Conservation (phyloP, 495 filamentous ascomycete genomes). For the Annulohypoxylon stygium region DNA sequence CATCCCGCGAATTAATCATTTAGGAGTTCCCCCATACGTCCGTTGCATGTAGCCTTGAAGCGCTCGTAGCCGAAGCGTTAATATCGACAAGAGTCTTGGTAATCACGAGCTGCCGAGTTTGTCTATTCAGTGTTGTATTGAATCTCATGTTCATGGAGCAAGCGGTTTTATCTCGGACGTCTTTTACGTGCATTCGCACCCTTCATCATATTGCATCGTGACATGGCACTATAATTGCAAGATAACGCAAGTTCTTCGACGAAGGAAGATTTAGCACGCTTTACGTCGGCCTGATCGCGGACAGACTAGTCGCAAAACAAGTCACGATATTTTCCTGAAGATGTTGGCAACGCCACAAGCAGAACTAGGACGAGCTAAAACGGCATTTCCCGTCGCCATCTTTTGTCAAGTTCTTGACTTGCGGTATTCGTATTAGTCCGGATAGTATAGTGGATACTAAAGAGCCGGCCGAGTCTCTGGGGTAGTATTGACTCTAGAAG, state of each 20-base stretch:
- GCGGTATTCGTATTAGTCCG: conserved; percentile 11
- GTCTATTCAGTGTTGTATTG: conserved; percentile 2
- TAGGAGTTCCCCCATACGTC: background rate
- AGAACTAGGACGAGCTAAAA: conserved; percentile 7
- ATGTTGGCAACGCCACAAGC: conserved; percentile 15
- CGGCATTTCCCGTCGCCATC: background rate
- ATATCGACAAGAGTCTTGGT: background rate
- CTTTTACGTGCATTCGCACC: background rate
- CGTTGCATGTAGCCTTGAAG: background rate
- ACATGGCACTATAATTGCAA: background rate
- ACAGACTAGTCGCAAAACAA: conserved; percentile 3
- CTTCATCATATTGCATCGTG: background rate
- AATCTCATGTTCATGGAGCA: conserved; percentile 7
- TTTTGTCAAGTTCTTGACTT: background rate
- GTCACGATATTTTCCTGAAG: background rate
- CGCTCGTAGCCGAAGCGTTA: background rate
- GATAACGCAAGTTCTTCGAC: background rate
- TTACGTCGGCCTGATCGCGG: conserved; percentile 36
- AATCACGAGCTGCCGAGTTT: background rate
- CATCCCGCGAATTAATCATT: background rate
- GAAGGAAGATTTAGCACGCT: conserved; percentile 14
- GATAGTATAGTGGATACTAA: conserved; percentile 2
- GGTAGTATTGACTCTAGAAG: conserved; percentile 6
- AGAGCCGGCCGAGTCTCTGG: conserved; percentile 4
- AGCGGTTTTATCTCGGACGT: conserved; percentile 34